These are phyloP conservation scores for Mycena indigotica DNA, from an alignment of 768 basidiomycete genomes.

Conservation along the genomic window DNA sequence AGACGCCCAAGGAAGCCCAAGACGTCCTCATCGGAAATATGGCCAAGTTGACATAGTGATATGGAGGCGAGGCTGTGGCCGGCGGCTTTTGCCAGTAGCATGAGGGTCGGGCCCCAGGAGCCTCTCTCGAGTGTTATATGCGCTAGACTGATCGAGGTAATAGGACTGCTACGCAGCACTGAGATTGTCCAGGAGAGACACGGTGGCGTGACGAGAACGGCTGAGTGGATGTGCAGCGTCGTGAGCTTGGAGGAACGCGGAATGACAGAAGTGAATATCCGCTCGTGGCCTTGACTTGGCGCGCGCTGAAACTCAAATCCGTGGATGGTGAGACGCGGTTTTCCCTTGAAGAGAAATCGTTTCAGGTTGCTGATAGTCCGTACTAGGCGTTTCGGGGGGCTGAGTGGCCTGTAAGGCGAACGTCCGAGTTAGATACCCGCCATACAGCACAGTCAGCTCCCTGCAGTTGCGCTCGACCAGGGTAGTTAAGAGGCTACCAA, in stretches of 20 bases:
- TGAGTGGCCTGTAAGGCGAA: constrained; percentile 1
- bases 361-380: constrained; percentile 4
- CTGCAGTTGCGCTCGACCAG: constrained; percentile 13
- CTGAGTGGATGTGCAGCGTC: constrained; percentile 19
- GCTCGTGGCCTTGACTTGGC: constrained; percentile 8
- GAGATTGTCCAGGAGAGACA: constrained; percentile 21
- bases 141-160: constrained; percentile 16
- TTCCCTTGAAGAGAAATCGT: not conserved
- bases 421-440: constrained; percentile 17
- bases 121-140: constrained; percentile 15
- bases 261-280: not conserved
- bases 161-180: constrained; percentile 6
- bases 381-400: not conserved
- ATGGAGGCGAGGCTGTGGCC: constrained; percentile 6
- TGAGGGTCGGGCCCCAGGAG: constrained; percentile 9
- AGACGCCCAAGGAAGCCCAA: constrained; percentile 17
- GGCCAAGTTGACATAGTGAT: constrained; percentile 16
- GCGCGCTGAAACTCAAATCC: constrained; percentile 13
- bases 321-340: not conserved
- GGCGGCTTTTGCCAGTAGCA: constrained; percentile 15
- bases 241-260: constrained; percentile 7
- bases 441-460: constrained; percentile 17
- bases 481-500: constrained; percentile 11
- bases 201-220: constrained; percentile 17
- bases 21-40: constrained; percentile 16